Percentiles rank a stretch among this genome's conserved stretches.
Evolutionary conservation across 495 filamentous ascomycete species (phyloP).

Genomic region (Niebla homalea): DNA sequence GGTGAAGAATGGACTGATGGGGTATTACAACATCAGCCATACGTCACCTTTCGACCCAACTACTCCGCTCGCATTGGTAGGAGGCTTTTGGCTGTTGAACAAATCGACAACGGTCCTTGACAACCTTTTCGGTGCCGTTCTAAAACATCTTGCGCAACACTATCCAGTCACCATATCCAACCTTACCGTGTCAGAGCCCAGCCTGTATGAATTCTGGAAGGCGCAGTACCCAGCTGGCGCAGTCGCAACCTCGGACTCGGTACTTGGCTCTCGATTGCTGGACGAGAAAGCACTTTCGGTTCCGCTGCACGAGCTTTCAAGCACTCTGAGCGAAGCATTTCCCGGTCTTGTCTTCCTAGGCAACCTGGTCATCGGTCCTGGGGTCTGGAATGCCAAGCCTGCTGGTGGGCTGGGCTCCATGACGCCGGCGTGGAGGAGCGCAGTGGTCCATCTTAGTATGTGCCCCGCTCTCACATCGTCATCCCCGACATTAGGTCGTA

Average conservation of each 20-base stretch:
- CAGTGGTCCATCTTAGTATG: too few species aligned
- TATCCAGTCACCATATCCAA: not conserved
- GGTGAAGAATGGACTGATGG: not conserved
- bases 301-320: conserved; percentile 12
- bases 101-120: not conserved
- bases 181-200: not conserved
- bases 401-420: conserved; percentile 9
- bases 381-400: conserved; percentile 17
- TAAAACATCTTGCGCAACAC: too few species aligned
- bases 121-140: not conserved
- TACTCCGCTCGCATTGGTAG: not conserved
- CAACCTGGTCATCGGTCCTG: conserved; percentile 28
- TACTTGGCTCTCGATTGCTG: conserved; percentile 28
- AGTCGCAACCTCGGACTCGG: conserved; percentile 13
- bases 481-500: too few species aligned
- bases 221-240: not conserved
- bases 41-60: not conserved
- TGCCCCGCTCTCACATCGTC: too few species aligned
- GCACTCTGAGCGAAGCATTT: conserved; percentile 20
- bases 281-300: conserved; percentile 21
- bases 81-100: not conserved
- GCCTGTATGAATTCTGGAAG: not conserved
- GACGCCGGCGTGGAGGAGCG: conserved; percentile 32
- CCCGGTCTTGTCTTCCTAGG: conserved; percentile 15
- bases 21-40: not conserved